Evolutionary conservation across 176 grass and related monocot genomes (phyloP).

Genomic region (Aegilops longissima): DNA sequence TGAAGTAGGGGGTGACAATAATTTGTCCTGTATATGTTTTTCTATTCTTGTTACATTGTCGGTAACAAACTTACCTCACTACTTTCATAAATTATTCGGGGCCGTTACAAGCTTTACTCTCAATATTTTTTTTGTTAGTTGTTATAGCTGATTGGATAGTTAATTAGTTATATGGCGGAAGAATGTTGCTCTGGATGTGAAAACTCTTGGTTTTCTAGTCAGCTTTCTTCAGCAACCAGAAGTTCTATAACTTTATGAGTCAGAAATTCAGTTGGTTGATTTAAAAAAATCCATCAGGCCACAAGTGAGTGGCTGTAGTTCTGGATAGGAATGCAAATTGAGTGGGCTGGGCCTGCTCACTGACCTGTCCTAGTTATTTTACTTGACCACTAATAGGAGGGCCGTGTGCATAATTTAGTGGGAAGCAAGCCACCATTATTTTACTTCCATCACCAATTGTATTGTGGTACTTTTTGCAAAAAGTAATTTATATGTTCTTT

Average conservation of each 20-base stretch:
- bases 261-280: background rate
- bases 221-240: background rate
- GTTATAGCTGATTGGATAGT: background rate
- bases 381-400: too few species aligned
- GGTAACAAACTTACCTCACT: background rate
- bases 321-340: background rate
- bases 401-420: too few species aligned
- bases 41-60: background rate
- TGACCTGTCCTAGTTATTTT: background rate
- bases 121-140: background rate
- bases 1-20: background rate
- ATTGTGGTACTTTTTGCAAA: background rate
- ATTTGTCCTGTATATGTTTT: background rate
- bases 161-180: background rate
- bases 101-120: background rate
- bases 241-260: constrained; percentile 14
- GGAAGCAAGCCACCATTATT: too few species aligned
- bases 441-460: too few species aligned
- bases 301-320: constrained; percentile 6
- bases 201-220: background rate
- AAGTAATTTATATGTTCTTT: background rate
- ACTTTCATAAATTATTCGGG: background rate
- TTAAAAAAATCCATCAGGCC: background rate
- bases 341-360: background rate
- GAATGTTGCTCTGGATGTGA: constrained; percentile 8